These are phyloP conservation scores for Arthrobotrys entomopaga DNA, from an alignment of 2,329 filamentous ascomycete species.

Conservation along the genomic window DNA sequence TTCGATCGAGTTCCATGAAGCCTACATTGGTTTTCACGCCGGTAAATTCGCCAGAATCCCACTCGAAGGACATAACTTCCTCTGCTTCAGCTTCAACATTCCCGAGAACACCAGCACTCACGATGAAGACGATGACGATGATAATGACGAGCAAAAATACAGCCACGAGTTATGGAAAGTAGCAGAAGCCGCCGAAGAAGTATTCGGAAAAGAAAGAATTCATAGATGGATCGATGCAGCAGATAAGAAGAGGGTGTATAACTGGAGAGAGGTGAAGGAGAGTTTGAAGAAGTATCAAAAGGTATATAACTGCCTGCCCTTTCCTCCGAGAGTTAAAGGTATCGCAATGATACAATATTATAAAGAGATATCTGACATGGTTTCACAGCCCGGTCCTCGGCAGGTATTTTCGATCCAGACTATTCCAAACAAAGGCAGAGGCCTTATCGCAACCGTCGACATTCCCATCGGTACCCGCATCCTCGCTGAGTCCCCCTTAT, in stretches of 20 bases:
- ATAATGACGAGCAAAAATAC: slow-evolving; percentile 5
- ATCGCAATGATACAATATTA: too few species aligned
- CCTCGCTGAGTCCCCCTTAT: slow-evolving; percentile 62
- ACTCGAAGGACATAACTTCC: slow-evolving; percentile 5
- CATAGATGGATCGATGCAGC: slow-evolving; percentile 18
- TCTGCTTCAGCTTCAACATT: slow-evolving; percentile 11
- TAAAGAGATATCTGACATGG: slow-evolving; percentile 12
- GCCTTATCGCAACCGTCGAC: slow-evolving; percentile 61
- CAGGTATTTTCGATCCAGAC: slow-evolving; percentile 47
- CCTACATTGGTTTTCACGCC: slow-evolving; percentile 14
- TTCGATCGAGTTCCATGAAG: slow-evolving; percentile 8
- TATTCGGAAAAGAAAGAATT: slow-evolving; percentile 13
- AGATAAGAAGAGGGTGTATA: slow-evolving; percentile 3
- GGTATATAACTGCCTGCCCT: slow-evolving; percentile 9
- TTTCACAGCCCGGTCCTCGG: slow-evolving; percentile 3
- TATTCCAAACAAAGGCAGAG: slow-evolving; percentile 62
- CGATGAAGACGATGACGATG: neutral
- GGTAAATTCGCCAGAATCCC: slow-evolving; percentile 15
- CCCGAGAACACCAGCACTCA: neutral
- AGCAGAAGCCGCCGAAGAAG: slow-evolving; percentile 5
- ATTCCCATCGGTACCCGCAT: slow-evolving; percentile 63
- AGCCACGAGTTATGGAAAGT: slow-evolving; percentile 10
- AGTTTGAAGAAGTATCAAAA: slow-evolving; percentile 11
- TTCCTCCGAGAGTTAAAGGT: neutral
- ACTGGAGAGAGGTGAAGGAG: slow-evolving; percentile 5